Percentiles rank a stretch among this genome's conserved stretches.
Evolutionary conservation across 1,284 basidiomycete species (phyloP).

Genomic region (Peniophora sp.): DNA sequence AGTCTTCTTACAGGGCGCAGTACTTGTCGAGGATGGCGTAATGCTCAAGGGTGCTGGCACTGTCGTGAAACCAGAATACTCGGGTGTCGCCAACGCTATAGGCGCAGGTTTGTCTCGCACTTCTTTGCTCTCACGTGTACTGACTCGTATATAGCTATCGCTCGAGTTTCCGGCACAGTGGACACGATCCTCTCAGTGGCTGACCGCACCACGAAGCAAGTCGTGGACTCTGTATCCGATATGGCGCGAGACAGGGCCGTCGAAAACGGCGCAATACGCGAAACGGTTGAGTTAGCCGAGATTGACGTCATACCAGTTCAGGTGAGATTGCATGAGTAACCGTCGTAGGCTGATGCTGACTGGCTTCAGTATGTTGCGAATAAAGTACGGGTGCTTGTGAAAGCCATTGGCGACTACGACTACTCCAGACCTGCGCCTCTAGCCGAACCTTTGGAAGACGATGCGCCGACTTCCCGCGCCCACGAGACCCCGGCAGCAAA

Average conservation of each 20-base stretch:
- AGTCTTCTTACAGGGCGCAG: neutral
- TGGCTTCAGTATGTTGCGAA: constrained; percentile 38
- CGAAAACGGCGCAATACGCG: constrained; percentile 6
- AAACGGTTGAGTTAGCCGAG: constrained; percentile 2
- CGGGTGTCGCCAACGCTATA: constrained; percentile 49
- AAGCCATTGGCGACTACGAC: constrained; percentile 35
- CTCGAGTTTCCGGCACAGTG: constrained; percentile 5
- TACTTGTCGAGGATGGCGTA: neutral
- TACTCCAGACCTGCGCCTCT: neutral
- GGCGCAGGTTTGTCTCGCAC: constrained; percentile 29
- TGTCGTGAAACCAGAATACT: constrained; percentile 40
- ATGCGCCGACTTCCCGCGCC: neutral
- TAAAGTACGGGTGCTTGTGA: constrained; percentile 40
- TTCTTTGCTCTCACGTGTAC: neutral
- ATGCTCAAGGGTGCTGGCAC: constrained; percentile 35
- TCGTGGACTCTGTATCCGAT: neutral
- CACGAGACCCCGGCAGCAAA: neutral
- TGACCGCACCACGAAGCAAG: neutral
- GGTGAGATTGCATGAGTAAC: constrained; percentile 1
- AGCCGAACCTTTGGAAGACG: neutral
- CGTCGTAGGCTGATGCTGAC: neutral
- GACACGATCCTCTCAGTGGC: constrained; percentile 4
- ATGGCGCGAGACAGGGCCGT: constrained; percentile 19
- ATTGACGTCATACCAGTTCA: constrained; percentile 7
- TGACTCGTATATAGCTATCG: constrained; percentile 1